Percentiles rank a stretch among this genome's conserved stretches.
Conservation (phyloP, 495 filamentous ascomycete species). For the Diplogelasinospora grovesii region DNA sequence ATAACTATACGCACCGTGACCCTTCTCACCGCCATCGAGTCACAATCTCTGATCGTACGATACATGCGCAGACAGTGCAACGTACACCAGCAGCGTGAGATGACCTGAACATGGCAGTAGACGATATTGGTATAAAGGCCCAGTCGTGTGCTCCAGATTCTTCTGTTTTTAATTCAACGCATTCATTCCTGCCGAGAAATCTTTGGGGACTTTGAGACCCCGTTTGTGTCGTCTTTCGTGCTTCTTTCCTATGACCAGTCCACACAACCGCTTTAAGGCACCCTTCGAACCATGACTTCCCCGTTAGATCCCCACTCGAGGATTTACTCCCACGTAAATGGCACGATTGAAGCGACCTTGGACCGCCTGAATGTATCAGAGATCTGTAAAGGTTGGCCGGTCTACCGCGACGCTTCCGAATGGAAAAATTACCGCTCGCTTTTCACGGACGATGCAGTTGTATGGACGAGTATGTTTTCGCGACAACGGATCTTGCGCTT, state of each 20-base stretch:
- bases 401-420: conserved; percentile 59
- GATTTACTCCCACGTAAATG: conserved; percentile 51
- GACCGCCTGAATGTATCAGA: conserved; percentile 52
- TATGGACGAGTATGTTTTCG: conserved; percentile 49
- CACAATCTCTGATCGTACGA: too few relatives aligned
- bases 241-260: too few relatives aligned
- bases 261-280: neutral
- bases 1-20: too few relatives aligned
- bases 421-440: conserved; percentile 59
- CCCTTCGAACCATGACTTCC: conserved; percentile 31
- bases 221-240: too few relatives aligned
- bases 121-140: conserved; percentile 1
- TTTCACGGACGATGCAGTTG: conserved; percentile 50
- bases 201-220: too few relatives aligned
- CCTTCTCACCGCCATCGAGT: too few relatives aligned
- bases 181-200: neutral
- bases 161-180: neutral
- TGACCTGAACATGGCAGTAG: conserved; percentile 5
- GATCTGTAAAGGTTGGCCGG: conserved; percentile 62
- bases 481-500: too few relatives aligned
- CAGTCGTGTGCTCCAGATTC: neutral
- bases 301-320: conserved; percentile 36
- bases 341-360: conserved; percentile 38
- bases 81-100: too few relatives aligned
- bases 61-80: too few relatives aligned